Conservation (phyloP, 1,284 basidiomycete species). For the Malassezia arunalokei region DNA sequence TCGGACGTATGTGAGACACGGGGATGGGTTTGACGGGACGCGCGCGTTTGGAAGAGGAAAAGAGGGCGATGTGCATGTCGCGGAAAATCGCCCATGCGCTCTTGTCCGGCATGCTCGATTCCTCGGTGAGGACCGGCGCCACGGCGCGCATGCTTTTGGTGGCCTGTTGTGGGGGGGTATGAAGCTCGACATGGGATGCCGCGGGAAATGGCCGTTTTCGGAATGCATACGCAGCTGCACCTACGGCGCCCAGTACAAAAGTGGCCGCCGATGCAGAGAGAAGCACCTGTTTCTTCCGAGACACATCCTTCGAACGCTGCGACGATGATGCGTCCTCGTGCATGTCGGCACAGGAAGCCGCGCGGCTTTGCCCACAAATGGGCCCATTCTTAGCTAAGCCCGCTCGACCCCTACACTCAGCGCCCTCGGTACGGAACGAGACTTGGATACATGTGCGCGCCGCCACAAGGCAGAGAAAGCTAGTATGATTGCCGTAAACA, state of each 20-base stretch:
- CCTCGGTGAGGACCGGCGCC: background rate
- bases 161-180: background rate
- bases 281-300: background rate
- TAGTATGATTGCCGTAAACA: no score
- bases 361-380: no score
- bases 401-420: no score
- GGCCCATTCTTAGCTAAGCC: no score
- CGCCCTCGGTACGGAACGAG: no score
- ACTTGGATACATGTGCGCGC: no score
- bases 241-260: constrained; percentile 9
- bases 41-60: constrained; percentile 2
- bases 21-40: background rate
- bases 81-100: background rate
- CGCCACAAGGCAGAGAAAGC: no score
- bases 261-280: background rate
- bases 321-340: no score
- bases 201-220: background rate
- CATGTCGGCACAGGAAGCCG: no score
- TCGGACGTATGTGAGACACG: background rate
- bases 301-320: no score
- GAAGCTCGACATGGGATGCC: background rate
- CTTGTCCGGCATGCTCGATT: background rate
- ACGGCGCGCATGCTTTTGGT: background rate
- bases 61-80: background rate
- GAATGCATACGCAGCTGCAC: constrained; percentile 1